Evolutionary conservation across 352 stramenopile genomes (phyloP).

Genomic region (Blastocystis sp.): DNA sequence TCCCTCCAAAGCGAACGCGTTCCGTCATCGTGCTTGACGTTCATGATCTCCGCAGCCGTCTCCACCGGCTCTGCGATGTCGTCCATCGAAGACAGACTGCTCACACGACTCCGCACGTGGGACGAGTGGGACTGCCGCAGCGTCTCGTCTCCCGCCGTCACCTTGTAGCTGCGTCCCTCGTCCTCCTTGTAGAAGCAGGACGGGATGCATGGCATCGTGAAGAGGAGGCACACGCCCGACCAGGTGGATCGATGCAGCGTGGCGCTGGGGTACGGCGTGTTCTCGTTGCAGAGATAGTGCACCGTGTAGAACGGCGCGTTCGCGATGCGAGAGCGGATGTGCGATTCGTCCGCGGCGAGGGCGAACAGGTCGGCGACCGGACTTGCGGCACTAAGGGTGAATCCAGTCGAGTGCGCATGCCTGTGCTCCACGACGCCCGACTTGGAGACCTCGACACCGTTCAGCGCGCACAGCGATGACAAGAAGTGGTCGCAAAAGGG

Average conservation of each 20-base stretch:
- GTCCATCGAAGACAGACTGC: neutral
- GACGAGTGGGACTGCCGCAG: neutral
- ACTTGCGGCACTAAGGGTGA: neutral
- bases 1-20: neutral
- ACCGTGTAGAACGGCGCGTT: conserved; percentile 57
- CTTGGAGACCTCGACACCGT: conserved; percentile 30
- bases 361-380: conserved; percentile 20
- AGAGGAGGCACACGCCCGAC: conserved; percentile 75
- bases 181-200: conserved; percentile 72
- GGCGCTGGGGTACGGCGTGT: conserved; percentile 73
- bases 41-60: neutral
- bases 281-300: conserved; percentile 60
- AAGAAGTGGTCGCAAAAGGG: conserved; percentile 49
- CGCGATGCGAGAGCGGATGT: conserved; percentile 6
- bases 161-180: conserved; percentile 65
- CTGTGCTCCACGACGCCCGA: conserved; percentile 8
- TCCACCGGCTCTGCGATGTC: neutral
- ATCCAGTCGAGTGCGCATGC: neutral
- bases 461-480: neutral
- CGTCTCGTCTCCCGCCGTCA: conserved; percentile 35
- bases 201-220: conserved; percentile 32
- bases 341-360: neutral
- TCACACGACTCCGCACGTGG: neutral
- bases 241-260: conserved; percentile 73
- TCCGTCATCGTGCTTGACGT: neutral